Evolutionary conservation across 257 asterid genomes (phyloP).

Genomic region (Nicotiana sylvestris): DNA sequence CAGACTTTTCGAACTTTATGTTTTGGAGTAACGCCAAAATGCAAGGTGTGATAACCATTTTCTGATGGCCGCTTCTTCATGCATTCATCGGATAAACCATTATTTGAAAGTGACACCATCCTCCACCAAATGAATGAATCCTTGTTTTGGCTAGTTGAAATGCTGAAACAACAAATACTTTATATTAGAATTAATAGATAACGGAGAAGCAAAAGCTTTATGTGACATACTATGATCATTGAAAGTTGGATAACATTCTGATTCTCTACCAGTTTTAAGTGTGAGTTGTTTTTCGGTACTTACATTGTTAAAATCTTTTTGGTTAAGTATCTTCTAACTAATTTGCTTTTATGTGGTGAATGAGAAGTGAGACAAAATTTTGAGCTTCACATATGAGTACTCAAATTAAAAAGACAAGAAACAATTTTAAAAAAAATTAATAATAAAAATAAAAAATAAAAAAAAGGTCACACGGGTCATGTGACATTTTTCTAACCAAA

Average conservation of each 20-base stretch:
- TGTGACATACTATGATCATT: neutral
- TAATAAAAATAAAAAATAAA: too few species aligned
- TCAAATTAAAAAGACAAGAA: neutral
- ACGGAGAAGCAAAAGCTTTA: slow-evolving; percentile 2
- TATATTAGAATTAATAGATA: neutral
- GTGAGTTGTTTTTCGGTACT: neutral
- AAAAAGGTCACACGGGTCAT: neutral
- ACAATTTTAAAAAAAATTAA: too few species aligned
- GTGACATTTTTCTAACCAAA: neutral
- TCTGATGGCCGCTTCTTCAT: slow-evolving; percentile 38
- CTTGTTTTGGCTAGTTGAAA: slow-evolving; percentile 6
- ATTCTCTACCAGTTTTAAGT: neutral
- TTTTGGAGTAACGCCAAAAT: slow-evolving; percentile 26
- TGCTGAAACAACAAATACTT: slow-evolving; percentile 1
- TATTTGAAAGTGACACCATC: slow-evolving; percentile 50
- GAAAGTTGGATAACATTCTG: neutral
- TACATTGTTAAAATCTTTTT: neutral
- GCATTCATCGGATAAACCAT: slow-evolving; percentile 35
- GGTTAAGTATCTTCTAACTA: neutral
- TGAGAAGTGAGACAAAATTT: neutral
- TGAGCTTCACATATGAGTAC: neutral
- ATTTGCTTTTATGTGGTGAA: neutral
- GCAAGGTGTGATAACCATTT: slow-evolving; percentile 27
- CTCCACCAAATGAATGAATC: slow-evolving; percentile 11
- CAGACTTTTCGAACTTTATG: slow-evolving; percentile 59